phyloP scores from a whole-genome alignment of 2,329 filamentous ascomycete species.

The Aspergillus puulaauensis region DNA sequence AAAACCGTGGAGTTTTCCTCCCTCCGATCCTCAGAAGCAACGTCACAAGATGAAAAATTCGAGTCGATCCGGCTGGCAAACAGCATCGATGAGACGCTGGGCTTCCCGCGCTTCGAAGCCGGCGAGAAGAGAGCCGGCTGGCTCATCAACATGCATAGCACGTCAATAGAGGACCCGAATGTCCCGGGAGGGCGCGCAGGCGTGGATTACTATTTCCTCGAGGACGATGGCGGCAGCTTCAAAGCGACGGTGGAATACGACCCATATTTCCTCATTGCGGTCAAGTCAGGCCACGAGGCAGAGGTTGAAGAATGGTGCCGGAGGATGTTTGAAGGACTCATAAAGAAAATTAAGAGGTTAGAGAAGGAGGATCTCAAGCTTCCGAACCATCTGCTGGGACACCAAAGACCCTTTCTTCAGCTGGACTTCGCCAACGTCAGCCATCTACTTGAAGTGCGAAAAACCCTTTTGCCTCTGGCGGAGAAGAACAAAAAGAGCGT shows the following conservation, averaged over 20 bases:
- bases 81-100: conserved; percentile 91
- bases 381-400: conserved; percentile 94
- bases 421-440: conserved; percentile 83
- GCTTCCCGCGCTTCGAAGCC: conserved; percentile 87
- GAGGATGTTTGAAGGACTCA: conserved; percentile 75
- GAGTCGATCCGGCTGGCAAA: conserved; percentile 81
- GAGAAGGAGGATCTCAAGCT: conserved; percentile 93
- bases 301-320: conserved; percentile 95
- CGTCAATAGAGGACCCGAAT: conserved; percentile 79
- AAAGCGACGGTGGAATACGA: conserved; percentile 97
- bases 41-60: conserved; percentile 88
- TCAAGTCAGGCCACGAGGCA: conserved; percentile 80
- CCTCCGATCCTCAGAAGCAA: conserved; percentile 74
- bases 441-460: conserved; percentile 81
- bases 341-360: conserved; percentile 74
- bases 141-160: conserved; percentile 94
- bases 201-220: conserved; percentile 96
- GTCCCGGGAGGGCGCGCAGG: conserved; percentile 81
- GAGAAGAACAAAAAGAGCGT: conserved; percentile 96
- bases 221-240: conserved; percentile 84
- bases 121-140: conserved; percentile 84
- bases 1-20: conserved; percentile 79
- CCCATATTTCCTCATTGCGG: conserved; percentile 91
- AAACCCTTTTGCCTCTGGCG: conserved; percentile 82
- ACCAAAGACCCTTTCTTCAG: conserved; percentile 83